Base-by-base conservation (phyloP, 176 grass and related monocot species). In the Musa schizocarpa region DNA sequence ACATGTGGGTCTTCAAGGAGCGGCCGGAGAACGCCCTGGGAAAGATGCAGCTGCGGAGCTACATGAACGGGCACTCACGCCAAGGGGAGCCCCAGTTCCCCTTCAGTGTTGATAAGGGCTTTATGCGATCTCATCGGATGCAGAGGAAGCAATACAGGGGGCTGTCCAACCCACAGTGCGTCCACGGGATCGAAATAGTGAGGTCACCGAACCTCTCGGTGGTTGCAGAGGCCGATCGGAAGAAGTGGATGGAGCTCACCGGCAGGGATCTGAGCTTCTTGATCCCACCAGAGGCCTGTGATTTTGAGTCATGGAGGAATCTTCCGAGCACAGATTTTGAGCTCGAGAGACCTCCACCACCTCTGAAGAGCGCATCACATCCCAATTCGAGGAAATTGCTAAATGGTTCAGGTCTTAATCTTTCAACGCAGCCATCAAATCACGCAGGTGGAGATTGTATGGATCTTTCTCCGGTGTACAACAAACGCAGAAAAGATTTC, bases 1-100 rank as follows among this genome's bases (percentile, higher is more conserved):
- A 77, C 75, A 77, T 77, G 75, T 77, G 75, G 75, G 75, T 53
- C 43, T 77, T 77, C 61, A 77, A 77, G 58, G 75, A 77, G 58
- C 19, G 59, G 75, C 75, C 75, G 5, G 75, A 77, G 75, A 77
- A 77, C 14, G 75, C 75, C 0, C 19, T 77, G n/a, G 75, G 75
- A 6, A 77, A 77, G 58, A 77, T 77, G 75, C 75, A 77, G 48
- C 59, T 65, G 75, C 59, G 75, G 21, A 77, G 75, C 11, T 77
- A 65, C 75, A 77, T 77, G 75, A 77, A 77, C 12, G 75, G 75
- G 1, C 75, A 77, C 75, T 77, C 75, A n/a, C 75, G 75, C n/a
- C 75, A 64, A 8, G 75, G 75, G 13, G 75, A 77, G n/a, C 75
- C 75, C 7, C 75, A 77, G 59, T 77, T 77, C 61, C 75, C 75